These are phyloP conservation scores for Pestalotiopsis sp. DNA, from an alignment of 2,329 filamentous ascomycete genomes.

Conservation along the genomic window DNA sequence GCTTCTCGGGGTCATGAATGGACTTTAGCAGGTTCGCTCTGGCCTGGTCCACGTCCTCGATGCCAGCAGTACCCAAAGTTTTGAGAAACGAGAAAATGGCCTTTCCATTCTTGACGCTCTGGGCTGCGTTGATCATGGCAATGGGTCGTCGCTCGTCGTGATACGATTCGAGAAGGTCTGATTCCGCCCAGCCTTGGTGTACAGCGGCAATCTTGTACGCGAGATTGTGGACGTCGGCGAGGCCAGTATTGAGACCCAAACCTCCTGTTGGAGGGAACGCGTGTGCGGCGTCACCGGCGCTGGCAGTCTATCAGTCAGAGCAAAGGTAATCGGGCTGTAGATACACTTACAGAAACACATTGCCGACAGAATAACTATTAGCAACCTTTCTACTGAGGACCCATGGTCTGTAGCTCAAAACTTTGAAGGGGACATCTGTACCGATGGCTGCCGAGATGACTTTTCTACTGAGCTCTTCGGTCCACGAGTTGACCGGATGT, in stretches of 20 bases:
- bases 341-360: slow-evolving; percentile 37
- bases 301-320: neutral
- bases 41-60: slow-evolving; percentile 28
- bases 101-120: slow-evolving; percentile 46
- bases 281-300: slow-evolving; percentile 33
- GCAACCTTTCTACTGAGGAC: slow-evolving; percentile 43
- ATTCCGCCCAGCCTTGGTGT: slow-evolving; percentile 31
- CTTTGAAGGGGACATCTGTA: slow-evolving; percentile 35
- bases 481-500: slow-evolving; percentile 38
- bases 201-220: slow-evolving; percentile 40
- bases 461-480: slow-evolving; percentile 33
- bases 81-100: slow-evolving; percentile 44
- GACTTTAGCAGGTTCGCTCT: slow-evolving; percentile 31
- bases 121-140: slow-evolving; percentile 39
- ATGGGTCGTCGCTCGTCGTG: slow-evolving; percentile 39
- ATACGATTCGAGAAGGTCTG: slow-evolving; percentile 37
- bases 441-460: slow-evolving; percentile 35
- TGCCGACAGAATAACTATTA: slow-evolving; percentile 35
- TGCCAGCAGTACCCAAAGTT: slow-evolving; percentile 36
- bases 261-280: slow-evolving; percentile 36
- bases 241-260: slow-evolving; percentile 33
- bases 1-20: slow-evolving; percentile 31
- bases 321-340: neutral
- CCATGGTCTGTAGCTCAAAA: slow-evolving; percentile 44
- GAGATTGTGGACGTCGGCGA: slow-evolving; percentile 35